A percentile compares a stretch with the other conserved stretches of the same genome.
Conservation (phyloP, 805 yeast species). For the Limtongia smithiae region DNA sequence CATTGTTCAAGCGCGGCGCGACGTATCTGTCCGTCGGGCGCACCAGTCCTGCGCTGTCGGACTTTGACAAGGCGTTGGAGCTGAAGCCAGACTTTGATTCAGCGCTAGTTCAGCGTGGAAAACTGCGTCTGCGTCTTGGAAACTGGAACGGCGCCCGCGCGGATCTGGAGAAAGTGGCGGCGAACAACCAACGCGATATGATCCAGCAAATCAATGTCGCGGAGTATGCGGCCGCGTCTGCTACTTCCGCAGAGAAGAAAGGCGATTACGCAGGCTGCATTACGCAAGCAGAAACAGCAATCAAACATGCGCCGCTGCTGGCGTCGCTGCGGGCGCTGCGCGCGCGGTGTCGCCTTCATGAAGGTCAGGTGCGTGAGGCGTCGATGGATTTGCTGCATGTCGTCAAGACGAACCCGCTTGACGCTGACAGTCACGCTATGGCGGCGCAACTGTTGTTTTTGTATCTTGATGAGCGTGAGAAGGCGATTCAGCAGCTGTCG, state of each 20-base stretch:
- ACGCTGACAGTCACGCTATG: constrained; percentile 31
- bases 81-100: constrained; percentile 38
- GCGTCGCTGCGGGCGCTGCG: constrained; percentile 33
- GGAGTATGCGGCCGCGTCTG: constrained; percentile 21
- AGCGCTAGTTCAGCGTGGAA: constrained; percentile 38
- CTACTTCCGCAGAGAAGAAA: constrained; percentile 13
- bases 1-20: constrained; percentile 39
- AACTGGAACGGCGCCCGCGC: constrained; percentile 25
- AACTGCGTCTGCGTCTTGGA: constrained; percentile 37
- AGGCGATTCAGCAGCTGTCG: constrained; percentile 51
- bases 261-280: constrained; percentile 31
- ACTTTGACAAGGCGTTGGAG: constrained; percentile 36
- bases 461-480: constrained; percentile 51
- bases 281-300: constrained; percentile 31
- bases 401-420: constrained; percentile 31
- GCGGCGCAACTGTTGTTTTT: constrained; percentile 45
- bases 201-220: constrained; percentile 26
- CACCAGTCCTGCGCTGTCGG: constrained; percentile 38
- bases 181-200: constrained; percentile 24
- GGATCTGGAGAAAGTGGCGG: constrained; percentile 30
- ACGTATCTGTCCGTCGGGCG: constrained; percentile 38
- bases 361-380: constrained; percentile 37
- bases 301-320: constrained; percentile 34
- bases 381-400: constrained; percentile 37
- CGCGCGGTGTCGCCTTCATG: constrained; percentile 36